A percentile compares a stretch with the other conserved stretches of the same genome.
These are phyloP conservation scores for Triangularia setosa DNA, from an alignment of 2,329 filamentous ascomycete species.

Conservation along the genomic window DNA sequence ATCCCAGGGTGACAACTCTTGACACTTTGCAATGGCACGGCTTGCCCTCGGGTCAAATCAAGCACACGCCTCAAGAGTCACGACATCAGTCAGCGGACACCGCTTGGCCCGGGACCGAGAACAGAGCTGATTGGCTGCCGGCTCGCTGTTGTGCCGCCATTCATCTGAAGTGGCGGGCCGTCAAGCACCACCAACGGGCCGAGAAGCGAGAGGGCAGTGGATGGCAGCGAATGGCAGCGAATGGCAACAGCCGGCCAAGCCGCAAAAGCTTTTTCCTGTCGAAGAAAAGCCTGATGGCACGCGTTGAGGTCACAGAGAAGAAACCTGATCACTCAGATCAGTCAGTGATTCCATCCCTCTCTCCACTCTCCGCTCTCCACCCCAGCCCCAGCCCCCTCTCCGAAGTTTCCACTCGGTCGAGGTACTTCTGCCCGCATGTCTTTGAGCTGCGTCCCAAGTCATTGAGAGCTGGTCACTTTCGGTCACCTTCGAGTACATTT, in stretches of 20 bases:
- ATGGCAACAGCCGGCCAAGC: conserved; percentile 5
- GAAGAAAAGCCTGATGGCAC: conserved; percentile 1
- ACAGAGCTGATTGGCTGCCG: background rate
- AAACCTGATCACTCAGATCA: background rate
- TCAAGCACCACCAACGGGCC: background rate
- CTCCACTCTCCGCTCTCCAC: conserved; percentile 16
- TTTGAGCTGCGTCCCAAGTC: conserved; percentile 22
- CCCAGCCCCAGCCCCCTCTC: conserved; percentile 21
- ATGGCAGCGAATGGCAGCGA: background rate
- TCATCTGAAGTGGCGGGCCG: conserved; percentile 2
- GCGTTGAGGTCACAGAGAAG: conserved; percentile 18
- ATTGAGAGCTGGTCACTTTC: conserved; percentile 23
- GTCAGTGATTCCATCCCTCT: conserved; percentile 12
- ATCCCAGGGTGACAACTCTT: background rate
- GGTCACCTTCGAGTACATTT: conserved; percentile 26
- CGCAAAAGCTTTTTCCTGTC: conserved; percentile 24
- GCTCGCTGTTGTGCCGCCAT: background rate
- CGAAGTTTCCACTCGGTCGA: conserved; percentile 18
- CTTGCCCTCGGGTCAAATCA: background rate
- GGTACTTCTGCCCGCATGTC: conserved; percentile 26
- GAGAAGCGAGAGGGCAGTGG: background rate
- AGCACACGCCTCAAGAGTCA: background rate
- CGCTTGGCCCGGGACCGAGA: conserved; percentile 1
- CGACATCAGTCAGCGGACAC: conserved; percentile 2
- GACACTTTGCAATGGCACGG: background rate